Base-by-base conservation (phyloP, 148 eudicot genomes). In the Spergularia bocconei region DNA sequence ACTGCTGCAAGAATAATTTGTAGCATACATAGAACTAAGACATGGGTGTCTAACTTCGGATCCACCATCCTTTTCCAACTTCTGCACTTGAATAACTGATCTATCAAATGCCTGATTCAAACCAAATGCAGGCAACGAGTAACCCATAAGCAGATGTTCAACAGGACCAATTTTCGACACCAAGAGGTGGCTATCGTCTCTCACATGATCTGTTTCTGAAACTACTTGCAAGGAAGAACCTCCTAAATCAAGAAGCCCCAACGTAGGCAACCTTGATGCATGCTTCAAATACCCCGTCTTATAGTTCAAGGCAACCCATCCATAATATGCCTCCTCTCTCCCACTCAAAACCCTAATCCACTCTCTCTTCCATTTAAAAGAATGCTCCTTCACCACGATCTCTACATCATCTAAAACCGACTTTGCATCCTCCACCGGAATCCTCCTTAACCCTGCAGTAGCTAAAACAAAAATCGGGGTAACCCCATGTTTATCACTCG, bases 211-310 rank as follows among this genome's bases (percentile, higher is more conserved):
- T 38, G 75, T 77, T 78, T 88, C 92, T 19, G 81, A 71, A 61
- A 87, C 93, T 66, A 93, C 83, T 68, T 93, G 96, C 86, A 93
- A 81, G 8, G 98, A 93, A 7, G 98, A 93, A 74, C 98, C 98
- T 69, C 98, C 98, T 54, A 93, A 74, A 88, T 93, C 98, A 56
- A 91, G 90, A 80, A 89, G 91, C 52, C 98, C 92, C 62, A 91
- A 75, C 3, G 91, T 80, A n/a, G 86, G 67, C 66, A 70, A 67
- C 53, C 77, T 79, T 6, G 78, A 79, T 4, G 86, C 67, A 64
- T 79, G 83, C 38, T 76, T 82, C 68, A 93, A 81, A 54, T 72
- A 68, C 55, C 93, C 93, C 87, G 82, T 83, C 78, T 82, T 86
- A 72, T 86, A 91, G 71, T 93, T 91, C 63, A 91, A 74, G 13